Percentiles rank a stretch among this genome's conserved stretches.
Conservation (phyloP, 768 basidiomycete species). For the Royoungia palumana region DNA sequence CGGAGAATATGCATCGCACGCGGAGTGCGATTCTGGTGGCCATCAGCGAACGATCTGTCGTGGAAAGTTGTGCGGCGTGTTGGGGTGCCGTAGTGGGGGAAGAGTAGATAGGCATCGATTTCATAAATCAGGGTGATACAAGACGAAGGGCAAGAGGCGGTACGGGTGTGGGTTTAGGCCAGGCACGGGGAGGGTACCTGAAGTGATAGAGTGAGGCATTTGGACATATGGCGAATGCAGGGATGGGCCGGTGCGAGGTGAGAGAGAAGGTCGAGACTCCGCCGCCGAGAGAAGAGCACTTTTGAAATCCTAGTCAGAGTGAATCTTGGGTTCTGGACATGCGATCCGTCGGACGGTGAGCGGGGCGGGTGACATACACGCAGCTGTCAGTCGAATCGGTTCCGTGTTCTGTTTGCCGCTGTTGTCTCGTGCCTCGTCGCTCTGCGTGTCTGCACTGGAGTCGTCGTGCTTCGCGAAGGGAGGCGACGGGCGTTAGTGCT, state of each 20-base stretch:
- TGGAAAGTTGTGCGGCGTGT: slow-evolving; percentile 47
- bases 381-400: slow-evolving; percentile 19
- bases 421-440: slow-evolving; percentile 27
- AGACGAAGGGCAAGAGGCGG: too few species aligned
- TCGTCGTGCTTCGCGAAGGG: slow-evolving; percentile 15
- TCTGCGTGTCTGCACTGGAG: too few species aligned
- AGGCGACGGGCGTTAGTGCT: slow-evolving; percentile 18
- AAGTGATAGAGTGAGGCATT: too few species aligned
- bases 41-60: slow-evolving; percentile 49
- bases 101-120: neutral
- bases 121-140: slow-evolving; percentile 4
- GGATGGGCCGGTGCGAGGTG: too few species aligned
- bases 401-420: slow-evolving; percentile 21
- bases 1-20: slow-evolving; percentile 37
- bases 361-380: neutral
- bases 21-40: slow-evolving; percentile 44
- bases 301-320: neutral
- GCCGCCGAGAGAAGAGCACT: too few species aligned
- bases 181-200: slow-evolving; percentile 11
- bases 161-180: slow-evolving; percentile 6
- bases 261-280: too few species aligned
- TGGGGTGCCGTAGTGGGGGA: slow-evolving; percentile 36
- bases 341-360: neutral
- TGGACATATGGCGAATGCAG: neutral
- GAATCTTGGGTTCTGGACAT: slow-evolving; percentile 6